Percentiles rank a stretch among this genome's conserved stretches.
Evolutionary conservation across 192 early-diverging fungal genomes (phyloP).

Genomic region (Lunasporangiospora selenospora): DNA sequence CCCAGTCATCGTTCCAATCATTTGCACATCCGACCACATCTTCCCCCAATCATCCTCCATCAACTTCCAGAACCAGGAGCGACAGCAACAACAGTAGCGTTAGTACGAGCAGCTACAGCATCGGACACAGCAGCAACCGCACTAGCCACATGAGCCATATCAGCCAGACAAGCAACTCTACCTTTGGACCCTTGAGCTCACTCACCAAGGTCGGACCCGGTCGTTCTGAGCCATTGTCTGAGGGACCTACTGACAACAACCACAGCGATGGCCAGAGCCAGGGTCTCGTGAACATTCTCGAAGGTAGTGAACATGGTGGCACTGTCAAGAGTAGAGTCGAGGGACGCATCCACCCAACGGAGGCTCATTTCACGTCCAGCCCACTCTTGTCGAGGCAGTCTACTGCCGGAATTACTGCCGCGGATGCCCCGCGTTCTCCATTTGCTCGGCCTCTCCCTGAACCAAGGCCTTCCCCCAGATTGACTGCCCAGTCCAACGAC

Average conservation of each 20-base stretch:
- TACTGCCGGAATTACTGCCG: slow-evolving; percentile 7
- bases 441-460: slow-evolving; percentile 15
- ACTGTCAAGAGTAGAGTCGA: too few relatives aligned
- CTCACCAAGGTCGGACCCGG: too few relatives aligned
- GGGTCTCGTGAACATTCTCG: slow-evolving; percentile 1
- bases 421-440: background rate
- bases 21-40: slow-evolving; percentile 6
- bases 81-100: slow-evolving; percentile 26
- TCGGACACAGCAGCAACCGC: background rate
- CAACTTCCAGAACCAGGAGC: slow-evolving; percentile 16
- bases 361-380: too few relatives aligned
- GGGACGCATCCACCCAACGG: too few relatives aligned
- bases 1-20: background rate
- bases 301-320: background rate
- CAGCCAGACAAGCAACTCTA: slow-evolving; percentile 18
- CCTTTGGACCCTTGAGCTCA: slow-evolving; percentile 1
- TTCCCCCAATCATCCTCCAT: slow-evolving; percentile 2
- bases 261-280: background rate
- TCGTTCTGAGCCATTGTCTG: background rate
- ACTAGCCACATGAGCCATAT: slow-evolving; percentile 16
- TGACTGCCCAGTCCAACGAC: too few relatives aligned
- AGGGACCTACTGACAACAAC: slow-evolving; percentile 2
- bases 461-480: too few relatives aligned
- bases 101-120: background rate
- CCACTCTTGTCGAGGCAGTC: too few relatives aligned